A percentile compares a stretch with the other conserved stretches of the same genome.
These are phyloP conservation scores for Penicillium sp. DNA, from an alignment of 2,329 filamentous ascomycete genomes.

Conservation along the genomic window DNA sequence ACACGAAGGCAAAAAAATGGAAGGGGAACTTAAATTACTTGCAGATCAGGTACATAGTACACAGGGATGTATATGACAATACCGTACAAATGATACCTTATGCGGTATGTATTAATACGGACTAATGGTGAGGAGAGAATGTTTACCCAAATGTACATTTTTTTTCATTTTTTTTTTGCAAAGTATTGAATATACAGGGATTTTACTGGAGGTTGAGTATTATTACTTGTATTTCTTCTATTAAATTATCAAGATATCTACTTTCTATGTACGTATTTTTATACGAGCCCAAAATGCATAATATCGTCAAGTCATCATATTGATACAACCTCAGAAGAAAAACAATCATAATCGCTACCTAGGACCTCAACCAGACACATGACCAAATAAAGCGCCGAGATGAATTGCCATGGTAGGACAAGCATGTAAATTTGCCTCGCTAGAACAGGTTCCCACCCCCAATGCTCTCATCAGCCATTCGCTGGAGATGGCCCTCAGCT, in stretches of 20 bases:
- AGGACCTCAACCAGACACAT: not conserved
- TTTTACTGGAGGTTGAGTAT: no score
- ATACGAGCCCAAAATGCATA: not conserved
- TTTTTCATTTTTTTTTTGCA: no score
- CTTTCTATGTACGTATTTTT: not conserved
- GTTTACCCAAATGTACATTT: no score
- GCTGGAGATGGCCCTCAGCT: slow-evolving; percentile 48
- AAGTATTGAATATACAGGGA: no score
- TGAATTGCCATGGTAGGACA: not conserved
- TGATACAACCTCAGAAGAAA: not conserved
- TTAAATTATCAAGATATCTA: not conserved
- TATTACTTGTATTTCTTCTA: no score
- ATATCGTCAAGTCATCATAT: slow-evolving; percentile 1
- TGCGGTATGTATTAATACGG: no score
- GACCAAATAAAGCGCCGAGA: not conserved
- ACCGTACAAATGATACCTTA: no score
- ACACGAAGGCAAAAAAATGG: slow-evolving; percentile 39
- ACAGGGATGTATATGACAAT: no score
- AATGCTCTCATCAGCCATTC: slow-evolving; percentile 46
- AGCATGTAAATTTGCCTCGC: slow-evolving; percentile 13
- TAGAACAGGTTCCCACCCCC: slow-evolving; percentile 40
- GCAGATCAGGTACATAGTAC: slow-evolving; percentile 17
- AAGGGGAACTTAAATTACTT: slow-evolving; percentile 17
- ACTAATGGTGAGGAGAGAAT: no score
- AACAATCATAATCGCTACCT: not conserved